phyloP scores from a whole-genome alignment of 345 rosid species.

The Aethionema arabicum region DNA sequence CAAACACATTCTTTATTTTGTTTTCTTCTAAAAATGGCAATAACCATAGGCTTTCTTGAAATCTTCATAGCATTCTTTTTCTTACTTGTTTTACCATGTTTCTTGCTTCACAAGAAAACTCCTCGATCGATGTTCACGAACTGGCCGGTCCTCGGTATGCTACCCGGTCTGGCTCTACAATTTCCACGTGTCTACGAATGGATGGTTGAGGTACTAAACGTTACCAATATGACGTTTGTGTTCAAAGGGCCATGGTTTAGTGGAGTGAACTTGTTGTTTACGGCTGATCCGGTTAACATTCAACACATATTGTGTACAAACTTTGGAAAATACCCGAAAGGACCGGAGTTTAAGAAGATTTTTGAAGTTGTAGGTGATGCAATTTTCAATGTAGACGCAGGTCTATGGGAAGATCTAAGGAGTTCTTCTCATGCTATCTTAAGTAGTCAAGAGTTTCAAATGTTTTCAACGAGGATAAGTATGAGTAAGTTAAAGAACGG shows the following conservation, averaged over 20 bases:
- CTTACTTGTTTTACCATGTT: slow-evolving; percentile 24
- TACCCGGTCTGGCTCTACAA: slow-evolving; percentile 34
- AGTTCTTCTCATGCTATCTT: slow-evolving; percentile 27
- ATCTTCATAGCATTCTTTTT: slow-evolving; percentile 24
- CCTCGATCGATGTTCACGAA: slow-evolving; percentile 6
- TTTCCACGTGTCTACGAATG: slow-evolving; percentile 35
- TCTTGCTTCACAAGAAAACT: neutral
- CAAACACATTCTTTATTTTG: neutral
- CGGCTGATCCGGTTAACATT: slow-evolving; percentile 46
- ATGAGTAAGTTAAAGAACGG: too few species aligned
- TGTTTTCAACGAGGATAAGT: slow-evolving; percentile 17
- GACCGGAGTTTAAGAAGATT: too few species aligned
- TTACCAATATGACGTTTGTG: slow-evolving; percentile 21
- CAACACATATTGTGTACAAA: slow-evolving; percentile 48
- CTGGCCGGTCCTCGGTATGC: slow-evolving; percentile 50
- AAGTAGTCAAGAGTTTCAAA: slow-evolving; percentile 26
- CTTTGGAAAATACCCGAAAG: slow-evolving; percentile 41
- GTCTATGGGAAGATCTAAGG: slow-evolving; percentile 44
- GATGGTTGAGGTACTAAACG: slow-evolving; percentile 15
- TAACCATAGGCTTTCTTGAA: too few species aligned
- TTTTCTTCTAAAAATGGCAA: slow-evolving; percentile 3
- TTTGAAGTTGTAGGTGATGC: too few species aligned
- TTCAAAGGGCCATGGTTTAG: slow-evolving; percentile 42
- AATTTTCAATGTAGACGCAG: slow-evolving; percentile 40
- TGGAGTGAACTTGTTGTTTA: slow-evolving; percentile 31